Conservation (phyloP, 2,329 filamentous ascomycete genomes). For the Atkinsonella texensis region DNA sequence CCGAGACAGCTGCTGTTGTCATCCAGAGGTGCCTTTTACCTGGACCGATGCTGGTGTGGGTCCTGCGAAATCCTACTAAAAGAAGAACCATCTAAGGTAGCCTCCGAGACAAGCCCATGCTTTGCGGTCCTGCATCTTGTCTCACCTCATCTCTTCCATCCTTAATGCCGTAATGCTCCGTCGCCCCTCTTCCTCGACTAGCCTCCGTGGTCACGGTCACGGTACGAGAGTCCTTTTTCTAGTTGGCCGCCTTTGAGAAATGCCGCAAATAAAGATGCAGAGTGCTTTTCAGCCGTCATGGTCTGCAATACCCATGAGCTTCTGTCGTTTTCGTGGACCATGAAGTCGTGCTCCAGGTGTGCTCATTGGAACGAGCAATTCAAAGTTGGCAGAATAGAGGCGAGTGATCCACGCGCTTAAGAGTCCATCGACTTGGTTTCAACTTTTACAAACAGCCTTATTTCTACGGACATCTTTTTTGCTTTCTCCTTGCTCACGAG, state of each 20-base stretch:
- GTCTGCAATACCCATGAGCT: background rate
- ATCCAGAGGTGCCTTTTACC: too few species aligned
- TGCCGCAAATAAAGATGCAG: too few species aligned
- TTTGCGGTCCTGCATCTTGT: background rate
- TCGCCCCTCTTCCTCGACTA: too few species aligned
- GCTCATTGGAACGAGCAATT: background rate
- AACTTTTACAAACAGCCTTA: background rate
- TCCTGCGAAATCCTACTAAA: too few species aligned
- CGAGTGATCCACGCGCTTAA: background rate
- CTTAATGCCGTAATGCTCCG: background rate
- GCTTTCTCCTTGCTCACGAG: too few species aligned
- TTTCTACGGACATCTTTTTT: background rate
- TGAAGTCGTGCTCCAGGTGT: background rate
- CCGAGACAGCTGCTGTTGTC: too few species aligned
- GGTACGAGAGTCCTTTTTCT: background rate
- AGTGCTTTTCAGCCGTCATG: too few species aligned
- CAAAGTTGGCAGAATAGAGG: background rate
- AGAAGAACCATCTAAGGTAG: background rate
- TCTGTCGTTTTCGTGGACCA: background rate
- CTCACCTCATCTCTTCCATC: background rate
- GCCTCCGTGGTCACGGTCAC: too few species aligned
- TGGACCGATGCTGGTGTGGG: too few species aligned
- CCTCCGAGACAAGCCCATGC: background rate
- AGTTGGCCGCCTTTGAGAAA: too few species aligned
- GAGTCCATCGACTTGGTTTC: too few species aligned